Evolutionary conservation across 1,139 yeast genomes (phyloP), one percentile per base, ranked within the genome.

Genomic region (Insectozyma bohioensis): DNA sequence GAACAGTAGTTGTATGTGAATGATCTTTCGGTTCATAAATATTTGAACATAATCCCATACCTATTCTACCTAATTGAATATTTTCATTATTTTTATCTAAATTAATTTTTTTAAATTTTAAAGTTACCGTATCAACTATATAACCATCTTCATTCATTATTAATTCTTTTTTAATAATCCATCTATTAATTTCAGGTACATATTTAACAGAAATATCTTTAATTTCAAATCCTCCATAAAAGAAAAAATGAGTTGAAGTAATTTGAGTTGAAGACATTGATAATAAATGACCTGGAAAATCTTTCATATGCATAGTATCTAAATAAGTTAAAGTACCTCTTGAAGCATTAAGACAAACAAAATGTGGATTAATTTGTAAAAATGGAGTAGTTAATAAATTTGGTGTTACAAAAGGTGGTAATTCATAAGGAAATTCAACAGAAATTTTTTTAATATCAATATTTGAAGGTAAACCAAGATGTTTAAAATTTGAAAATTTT

Each of bases 221-320:
- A 15, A 69, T 40, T 38, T 47, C 49, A 45, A 64, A 69, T 4
- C 75, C 75, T 4, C 75, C 75, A 37, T 54, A 66, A 37, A 63
- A 63, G 41, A 69, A 67, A 9, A 61, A 51, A 40, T 68, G 72
- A 14, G 55, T 46, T 9, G 56, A 50, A 1, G 73, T 60, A 8
- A 69, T 54, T 27, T 49, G 52, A 7, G 67, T 52, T 22, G 60
- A 50, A 1, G 49, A 34, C 50, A 63, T 48, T n/a, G 53, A 46
- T 40, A 54, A 51, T 19, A 66, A 48, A 30, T 58, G 57, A 4
- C 48, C 41, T 0, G 73, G 73, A 15, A 45, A 45, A n/a, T 48
- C 42, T 18, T 47, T 42, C 23, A 51, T 40, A 10, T 41, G 39
- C 16, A 41, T 34, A 2, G 54, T 48, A 35, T 63, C 67, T 36